Base-by-base conservation (phyloP, 2,329 filamentous ascomycete genomes). In the Scleromitrula shiraiana region DNA sequence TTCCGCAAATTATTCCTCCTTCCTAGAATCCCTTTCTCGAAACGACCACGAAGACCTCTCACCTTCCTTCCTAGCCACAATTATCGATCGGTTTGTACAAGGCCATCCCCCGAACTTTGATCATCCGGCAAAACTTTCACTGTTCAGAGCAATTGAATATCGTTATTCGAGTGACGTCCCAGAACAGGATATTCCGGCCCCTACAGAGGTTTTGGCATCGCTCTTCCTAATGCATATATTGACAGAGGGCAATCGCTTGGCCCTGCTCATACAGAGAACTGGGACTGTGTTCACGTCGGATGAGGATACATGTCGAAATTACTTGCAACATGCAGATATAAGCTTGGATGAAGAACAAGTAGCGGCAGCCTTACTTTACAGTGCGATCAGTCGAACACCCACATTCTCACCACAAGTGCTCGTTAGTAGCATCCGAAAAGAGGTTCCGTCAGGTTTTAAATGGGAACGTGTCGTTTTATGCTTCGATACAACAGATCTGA, bases 41-140 rank as follows among this genome's bases (percentile, higher is more conserved):
- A 74, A 82, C 12, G 75, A 76, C 50, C 71, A 85, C 59, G 76
- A 82, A 55, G 82, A 86, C 52, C 67, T 90, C 46, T 74, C 72
- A 9, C 73, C 83, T 24, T 69, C 78, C 35, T 88, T 93, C 62
- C 75, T 96, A 51, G 85, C 86, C 41, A 72, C 83, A 50, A 83
- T 95, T 50, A 74, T 96, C 65, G 88, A 95, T 65, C 85, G 88
- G 57, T 85, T 94, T 59, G 82, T 95, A 46, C 83, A 93, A 66
- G 83, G 90, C 58, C 88, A 90, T 43, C 88, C 89, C 24, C 86
- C 85, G 22, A 88, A 84, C 65, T 94, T 94, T 70, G 87, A 85
- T 60, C 80, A 88, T 46, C 76, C 82, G 45, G 82, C 79, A 49
- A 81, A 85, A 61, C 74, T 82, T 54, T 85, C 89, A 61, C 75